Base-by-base conservation (phyloP, 441 rosid genomes). In the Populus hybrid region DNA sequence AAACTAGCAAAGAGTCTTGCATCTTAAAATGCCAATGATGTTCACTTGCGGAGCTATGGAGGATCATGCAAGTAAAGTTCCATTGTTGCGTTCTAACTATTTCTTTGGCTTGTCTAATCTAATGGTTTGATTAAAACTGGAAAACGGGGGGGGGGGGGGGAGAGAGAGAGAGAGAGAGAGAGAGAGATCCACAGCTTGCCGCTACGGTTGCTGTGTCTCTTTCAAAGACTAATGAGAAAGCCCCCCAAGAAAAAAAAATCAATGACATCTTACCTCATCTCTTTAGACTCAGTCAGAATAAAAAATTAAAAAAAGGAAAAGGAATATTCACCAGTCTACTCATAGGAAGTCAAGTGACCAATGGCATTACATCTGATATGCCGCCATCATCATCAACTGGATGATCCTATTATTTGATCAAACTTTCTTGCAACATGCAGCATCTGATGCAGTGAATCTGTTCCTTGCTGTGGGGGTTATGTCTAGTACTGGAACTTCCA, bases 201-300 rank as follows among this genome's bases (percentile, higher is more conserved):
- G 72, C 56, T 33, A 42, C 67, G n/a, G 61, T 18, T 69, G 68
- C 16, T 50, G 23, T 29, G 76, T 65, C 72, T 16, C 26, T 63
- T 42, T 45, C 64, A 36, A 61, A 63, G 26, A 0, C 31, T 29
- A 29, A 29, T 3, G 56, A 21, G 71, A 33, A 29, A 18, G 20
- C n/a, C 71, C 20, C 61, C 61, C n/a, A 42, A 18, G 45, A 7
- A 29, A 29, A 3, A 35, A 29, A 83, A 78, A 76, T 79, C 61
- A 24, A 24, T 73, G 78, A 69, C 50, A 53, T 40, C 74, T 64
- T 18, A 68, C 72, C 81, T 77, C 68, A 64, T 23, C 28, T 28
- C 63, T 20, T 1, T 33, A 50, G 56, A 50, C 6, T 50, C 56
- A 14, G 4, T 50, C 56, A 50, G 20, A 50, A 50, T 14, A 50